Conservation (phyloP, 2,329 filamentous ascomycete genomes). For the Sporothrix inflata region DNA sequence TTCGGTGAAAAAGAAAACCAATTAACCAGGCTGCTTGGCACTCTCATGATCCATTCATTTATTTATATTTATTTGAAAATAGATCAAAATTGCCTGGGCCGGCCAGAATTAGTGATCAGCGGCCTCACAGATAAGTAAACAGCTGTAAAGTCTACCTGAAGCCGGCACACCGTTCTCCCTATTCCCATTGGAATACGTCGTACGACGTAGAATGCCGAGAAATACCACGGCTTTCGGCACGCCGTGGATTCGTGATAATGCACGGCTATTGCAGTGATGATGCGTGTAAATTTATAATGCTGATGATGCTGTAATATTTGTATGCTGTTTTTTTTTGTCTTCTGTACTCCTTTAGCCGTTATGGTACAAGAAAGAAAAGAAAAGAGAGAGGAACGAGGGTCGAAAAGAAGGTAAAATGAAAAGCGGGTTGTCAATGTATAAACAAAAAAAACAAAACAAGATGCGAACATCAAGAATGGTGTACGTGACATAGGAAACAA, state of each 20-base stretch:
- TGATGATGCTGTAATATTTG: neutral
- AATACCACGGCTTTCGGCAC: conserved; percentile 5
- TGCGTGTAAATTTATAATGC: neutral
- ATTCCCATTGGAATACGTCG: neutral
- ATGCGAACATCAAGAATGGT: neutral
- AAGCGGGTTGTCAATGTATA: neutral
- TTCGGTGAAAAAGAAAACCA: too few species aligned
- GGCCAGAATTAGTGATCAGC: too few species aligned
- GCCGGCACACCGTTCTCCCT: neutral
- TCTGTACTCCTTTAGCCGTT: conserved; percentile 16
- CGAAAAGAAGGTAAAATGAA: neutral
- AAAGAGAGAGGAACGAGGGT: neutral
- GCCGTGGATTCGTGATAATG: too few species aligned
- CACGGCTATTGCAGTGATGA: neutral
- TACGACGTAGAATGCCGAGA: conserved; percentile 16
- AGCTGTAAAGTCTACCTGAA: too few species aligned
- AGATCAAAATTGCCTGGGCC: too few species aligned
- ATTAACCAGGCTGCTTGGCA: too few species aligned
- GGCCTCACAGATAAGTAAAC: too few species aligned
- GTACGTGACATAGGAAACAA: neutral
- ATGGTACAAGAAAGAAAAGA: conserved; percentile 12
- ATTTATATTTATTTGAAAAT: too few species aligned
- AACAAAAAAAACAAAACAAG: conserved; percentile 3
- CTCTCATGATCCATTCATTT: too few species aligned
- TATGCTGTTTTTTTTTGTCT: conserved; percentile 4